phyloP scores from a whole-genome alignment of 2,329 filamentous ascomycete species.

The Alternaria ethzedia region DNA sequence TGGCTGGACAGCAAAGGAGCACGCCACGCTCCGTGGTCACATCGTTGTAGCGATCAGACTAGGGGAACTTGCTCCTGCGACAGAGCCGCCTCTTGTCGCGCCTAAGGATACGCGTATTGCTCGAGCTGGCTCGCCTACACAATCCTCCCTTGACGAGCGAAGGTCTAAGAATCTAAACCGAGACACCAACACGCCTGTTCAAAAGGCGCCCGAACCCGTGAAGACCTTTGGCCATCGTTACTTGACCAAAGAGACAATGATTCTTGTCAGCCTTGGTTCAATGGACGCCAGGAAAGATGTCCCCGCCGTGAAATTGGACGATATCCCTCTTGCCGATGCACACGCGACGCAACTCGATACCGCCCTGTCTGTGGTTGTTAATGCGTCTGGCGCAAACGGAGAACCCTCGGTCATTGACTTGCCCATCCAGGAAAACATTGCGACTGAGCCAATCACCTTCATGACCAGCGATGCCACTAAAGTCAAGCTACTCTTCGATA shows the following conservation, averaged over 20 bases:
- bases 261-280: conserved; percentile 89
- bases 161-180: conserved; percentile 48
- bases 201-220: conserved; percentile 73
- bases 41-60: conserved; percentile 78
- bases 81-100: conserved; percentile 32
- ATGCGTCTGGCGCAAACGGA: conserved; percentile 81
- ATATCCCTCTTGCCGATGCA: conserved; percentile 83
- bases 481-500: conserved; percentile 91
- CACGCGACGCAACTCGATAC: conserved; percentile 95
- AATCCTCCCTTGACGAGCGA: conserved; percentile 64
- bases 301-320: conserved; percentile 83
- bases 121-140: conserved; percentile 54
- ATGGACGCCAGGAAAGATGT: conserved; percentile 89
- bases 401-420: conserved; percentile 90
- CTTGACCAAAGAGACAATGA: conserved; percentile 84
- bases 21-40: conserved; percentile 88
- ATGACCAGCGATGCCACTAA: conserved; percentile 77
- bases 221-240: conserved; percentile 98
- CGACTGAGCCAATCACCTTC: conserved; percentile 92
- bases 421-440: conserved; percentile 90
- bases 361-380: conserved; percentile 87
- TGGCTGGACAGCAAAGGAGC: conserved; percentile 93
- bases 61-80: conserved; percentile 59
- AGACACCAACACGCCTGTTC: conserved; percentile 39
- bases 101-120: conserved; percentile 35